Evolutionary conservation across 352 stramenopile species (phyloP).

Genomic region (Phytophthora hybrid): DNA sequence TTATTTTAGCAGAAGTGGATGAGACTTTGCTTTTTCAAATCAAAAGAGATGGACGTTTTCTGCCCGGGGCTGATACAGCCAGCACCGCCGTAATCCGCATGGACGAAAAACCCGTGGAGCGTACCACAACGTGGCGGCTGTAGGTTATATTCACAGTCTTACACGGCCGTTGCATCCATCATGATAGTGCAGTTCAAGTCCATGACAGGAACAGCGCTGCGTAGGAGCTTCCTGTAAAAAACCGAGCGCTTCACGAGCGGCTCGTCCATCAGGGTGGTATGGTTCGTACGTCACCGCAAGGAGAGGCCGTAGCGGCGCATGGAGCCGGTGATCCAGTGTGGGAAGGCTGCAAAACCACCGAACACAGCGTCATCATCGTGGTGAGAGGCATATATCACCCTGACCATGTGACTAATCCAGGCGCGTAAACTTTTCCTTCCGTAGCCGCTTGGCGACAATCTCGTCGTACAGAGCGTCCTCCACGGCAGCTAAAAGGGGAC

Average conservation of each 20-base stretch:
- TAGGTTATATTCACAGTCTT: constrained; percentile 30
- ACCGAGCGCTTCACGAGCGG: constrained; percentile 20
- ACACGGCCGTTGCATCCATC: constrained; percentile 16
- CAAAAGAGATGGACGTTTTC: constrained; percentile 24
- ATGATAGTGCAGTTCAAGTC: constrained; percentile 25
- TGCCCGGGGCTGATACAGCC: constrained; percentile 6
- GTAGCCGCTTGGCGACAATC: constrained; percentile 9
- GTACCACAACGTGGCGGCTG: constrained; percentile 29
- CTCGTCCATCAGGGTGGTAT: constrained; percentile 28
- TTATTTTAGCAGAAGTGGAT: constrained; percentile 17
- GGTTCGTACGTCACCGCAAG: constrained; percentile 24
- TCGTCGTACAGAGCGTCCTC: constrained; percentile 17
- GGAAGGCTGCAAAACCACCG: constrained; percentile 23
- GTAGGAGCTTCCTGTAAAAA: constrained; percentile 19
- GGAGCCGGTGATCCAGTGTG: constrained; percentile 36
- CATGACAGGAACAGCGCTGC: constrained; percentile 4
- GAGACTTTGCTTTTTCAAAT: constrained; percentile 16
- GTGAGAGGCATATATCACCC: constrained; percentile 8
- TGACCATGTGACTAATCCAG: constrained; percentile 21
- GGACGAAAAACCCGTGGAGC: constrained; percentile 36
- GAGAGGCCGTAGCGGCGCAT: constrained; percentile 41
- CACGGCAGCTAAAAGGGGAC: constrained; percentile 4
- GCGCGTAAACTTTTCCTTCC: constrained; percentile 25
- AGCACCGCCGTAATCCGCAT: constrained; percentile 37
- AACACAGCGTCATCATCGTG: not conserved